phyloP scores from a whole-genome alignment of 345 rosid genomes.

The Syzygium oleosum region DNA sequence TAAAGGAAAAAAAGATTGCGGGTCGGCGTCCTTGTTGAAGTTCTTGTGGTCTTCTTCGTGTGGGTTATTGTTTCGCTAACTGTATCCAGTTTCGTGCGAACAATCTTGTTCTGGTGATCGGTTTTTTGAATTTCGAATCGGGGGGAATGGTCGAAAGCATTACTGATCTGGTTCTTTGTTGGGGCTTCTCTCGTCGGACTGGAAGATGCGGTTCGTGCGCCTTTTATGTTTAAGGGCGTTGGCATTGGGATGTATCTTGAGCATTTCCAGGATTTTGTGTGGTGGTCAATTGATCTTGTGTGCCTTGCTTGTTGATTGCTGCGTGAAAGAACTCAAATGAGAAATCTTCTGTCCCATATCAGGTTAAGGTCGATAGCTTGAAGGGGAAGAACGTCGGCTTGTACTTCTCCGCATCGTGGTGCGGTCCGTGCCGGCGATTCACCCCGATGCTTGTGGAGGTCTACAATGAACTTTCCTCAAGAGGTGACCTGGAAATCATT shows the following conservation, averaged over 20 bases:
- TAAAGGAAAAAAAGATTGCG: no score
- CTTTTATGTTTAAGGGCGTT: neutral
- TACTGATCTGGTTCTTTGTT: neutral
- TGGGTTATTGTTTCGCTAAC: neutral
- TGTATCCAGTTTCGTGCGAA: neutral
- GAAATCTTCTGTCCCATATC: neutral
- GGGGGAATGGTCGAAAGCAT: neutral
- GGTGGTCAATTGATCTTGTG: neutral
- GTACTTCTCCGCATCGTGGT: conserved; percentile 84
- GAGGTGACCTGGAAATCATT: conserved; percentile 47
- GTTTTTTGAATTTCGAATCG: no score
- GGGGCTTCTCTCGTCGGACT: neutral
- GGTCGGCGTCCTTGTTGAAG: neutral
- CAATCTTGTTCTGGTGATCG: neutral
- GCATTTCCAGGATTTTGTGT: neutral
- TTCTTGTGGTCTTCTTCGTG: neutral
- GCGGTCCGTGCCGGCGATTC: conserved; percentile 61
- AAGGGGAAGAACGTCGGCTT: conserved; percentile 66
- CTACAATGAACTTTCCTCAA: conserved; percentile 37
- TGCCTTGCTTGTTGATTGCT: neutral
- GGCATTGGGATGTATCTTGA: neutral
- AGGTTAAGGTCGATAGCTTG: conserved; percentile 64
- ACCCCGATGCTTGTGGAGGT: conserved; percentile 54
- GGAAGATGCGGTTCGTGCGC: neutral
- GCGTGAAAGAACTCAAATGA: neutral